Evolutionary conservation across 2,329 filamentous ascomycete species (phyloP).

Genomic region (Aspergillus arachidicola): DNA sequence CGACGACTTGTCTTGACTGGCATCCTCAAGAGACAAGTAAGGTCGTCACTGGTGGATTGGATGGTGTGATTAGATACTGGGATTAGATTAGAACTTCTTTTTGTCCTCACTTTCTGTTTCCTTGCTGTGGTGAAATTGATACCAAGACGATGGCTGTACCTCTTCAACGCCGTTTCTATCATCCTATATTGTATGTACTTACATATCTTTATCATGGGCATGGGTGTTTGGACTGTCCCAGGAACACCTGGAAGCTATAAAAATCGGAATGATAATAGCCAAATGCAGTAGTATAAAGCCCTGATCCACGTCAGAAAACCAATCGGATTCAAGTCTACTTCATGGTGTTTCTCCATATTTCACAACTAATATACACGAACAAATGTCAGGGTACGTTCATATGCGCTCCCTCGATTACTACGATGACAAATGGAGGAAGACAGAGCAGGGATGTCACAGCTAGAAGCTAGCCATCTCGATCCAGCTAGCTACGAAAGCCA

Average conservation of each 20-base stretch:
- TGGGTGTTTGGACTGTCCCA: neutral
- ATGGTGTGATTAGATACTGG: slow-evolving; percentile 90
- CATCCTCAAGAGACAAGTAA: slow-evolving; percentile 97
- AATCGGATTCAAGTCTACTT: neutral
- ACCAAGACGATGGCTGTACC: neutral
- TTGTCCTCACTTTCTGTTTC: neutral
- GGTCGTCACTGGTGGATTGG: slow-evolving; percentile 84
- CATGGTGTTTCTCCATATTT: neutral
- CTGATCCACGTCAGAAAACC: neutral
- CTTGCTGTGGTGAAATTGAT: slow-evolving; percentile 1
- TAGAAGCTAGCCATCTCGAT: slow-evolving; percentile 73
- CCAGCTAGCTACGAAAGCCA: slow-evolving; percentile 87
- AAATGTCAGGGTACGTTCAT: neutral
- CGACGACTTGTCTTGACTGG: slow-evolving; percentile 88
- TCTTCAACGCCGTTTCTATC: neutral
- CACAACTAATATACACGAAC: neutral
- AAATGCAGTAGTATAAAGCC: neutral
- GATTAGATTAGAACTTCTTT: slow-evolving; percentile 59
- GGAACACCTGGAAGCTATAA: neutral
- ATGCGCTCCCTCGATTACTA: neutral
- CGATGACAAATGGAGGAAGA: neutral
- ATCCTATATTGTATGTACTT: neutral
- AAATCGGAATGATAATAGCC: neutral
- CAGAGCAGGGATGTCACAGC: neutral
- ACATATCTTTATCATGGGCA: neutral